Evolutionary conservation across 2,329 filamentous ascomycete species (phyloP).

Genomic region (Botrytis byssoidea): DNA sequence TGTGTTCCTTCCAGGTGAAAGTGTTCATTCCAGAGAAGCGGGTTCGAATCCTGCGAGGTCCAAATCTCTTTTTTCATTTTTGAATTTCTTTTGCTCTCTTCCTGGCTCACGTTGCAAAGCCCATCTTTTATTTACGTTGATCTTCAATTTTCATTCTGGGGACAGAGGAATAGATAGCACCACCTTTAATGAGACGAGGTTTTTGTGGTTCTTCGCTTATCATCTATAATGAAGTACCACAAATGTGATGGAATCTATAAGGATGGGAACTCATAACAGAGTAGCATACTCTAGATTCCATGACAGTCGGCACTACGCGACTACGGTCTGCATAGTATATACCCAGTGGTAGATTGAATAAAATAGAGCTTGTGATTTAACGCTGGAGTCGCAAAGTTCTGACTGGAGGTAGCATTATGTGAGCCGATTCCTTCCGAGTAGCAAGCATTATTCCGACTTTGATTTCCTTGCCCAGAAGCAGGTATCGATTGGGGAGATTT

Average conservation of each 20-base stretch:
- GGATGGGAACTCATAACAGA: background rate
- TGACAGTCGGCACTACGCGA: background rate
- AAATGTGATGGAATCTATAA: background rate
- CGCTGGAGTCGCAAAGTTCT: background rate
- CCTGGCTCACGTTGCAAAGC: background rate
- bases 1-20: background rate
- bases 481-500: background rate
- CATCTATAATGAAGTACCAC: background rate
- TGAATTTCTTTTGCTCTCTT: background rate
- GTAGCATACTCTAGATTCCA: background rate
- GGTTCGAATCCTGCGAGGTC: background rate
- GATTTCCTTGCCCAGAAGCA: background rate
- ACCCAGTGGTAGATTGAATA: background rate
- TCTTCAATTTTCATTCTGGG: background rate
- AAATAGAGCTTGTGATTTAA: background rate
- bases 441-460: background rate
- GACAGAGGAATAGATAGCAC: background rate
- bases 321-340: background rate
- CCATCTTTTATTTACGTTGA: background rate
- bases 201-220: conserved; percentile 13
- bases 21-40: background rate
- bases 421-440: background rate
- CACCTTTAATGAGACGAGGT: background rate
- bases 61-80: background rate
- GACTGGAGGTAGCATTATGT: background rate